Evolutionary conservation across 176 grass and related monocot genomes (phyloP), one percentile per base, ranked within the genome.

Genomic region (Bromus sterilis): DNA sequence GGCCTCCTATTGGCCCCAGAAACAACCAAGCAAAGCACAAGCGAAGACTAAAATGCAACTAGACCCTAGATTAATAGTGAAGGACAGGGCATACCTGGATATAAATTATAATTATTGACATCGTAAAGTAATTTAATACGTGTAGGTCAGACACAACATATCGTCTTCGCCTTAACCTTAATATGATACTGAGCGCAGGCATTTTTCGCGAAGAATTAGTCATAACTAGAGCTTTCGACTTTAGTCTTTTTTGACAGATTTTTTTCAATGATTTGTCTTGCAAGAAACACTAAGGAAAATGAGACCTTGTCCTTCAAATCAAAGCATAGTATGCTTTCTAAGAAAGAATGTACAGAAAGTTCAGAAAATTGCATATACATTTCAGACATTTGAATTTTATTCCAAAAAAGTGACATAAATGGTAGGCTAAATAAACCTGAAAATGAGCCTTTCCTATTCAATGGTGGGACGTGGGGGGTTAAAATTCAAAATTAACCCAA

Each of bases 1-100:
- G 34, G 26, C 33, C 44, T 79, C 68, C 46, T 56, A 71, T 85
- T 81, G 62, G 76, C 87, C 71, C 56, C 26, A 63, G 55, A 60
- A 71, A 34, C 9, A 64, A 42, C 77, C 20, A 76, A 28, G 77
- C 48, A 80, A 85, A 44, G 33, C 79, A 85, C 78, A 89, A 85
- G 28, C 10, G 15, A 6, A 33, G 78, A 82, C 33, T 89, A 65
- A 72, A 78, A 30, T n/a, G 11, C 65, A 82, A 53, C n/a, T 66
- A 74, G 56, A 65, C 78, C 44, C 66, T 66, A 82, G 78, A 86
- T 13, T 82, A 81, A 74, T 82, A 6, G 39, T 63, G 15, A 23
- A 11, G 4, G 16, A 72, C 78, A 73, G 71, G 40, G 23, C 26
- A 42, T 53, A 56, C 16, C 34, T 44, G 57, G 10, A 57, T 64